A percentile compares a stretch with the other conserved stretches of the same genome.
These are phyloP conservation scores for Leishmania arabica DNA, from an alignment of 208 protist species.

Conservation along the genomic window DNA sequence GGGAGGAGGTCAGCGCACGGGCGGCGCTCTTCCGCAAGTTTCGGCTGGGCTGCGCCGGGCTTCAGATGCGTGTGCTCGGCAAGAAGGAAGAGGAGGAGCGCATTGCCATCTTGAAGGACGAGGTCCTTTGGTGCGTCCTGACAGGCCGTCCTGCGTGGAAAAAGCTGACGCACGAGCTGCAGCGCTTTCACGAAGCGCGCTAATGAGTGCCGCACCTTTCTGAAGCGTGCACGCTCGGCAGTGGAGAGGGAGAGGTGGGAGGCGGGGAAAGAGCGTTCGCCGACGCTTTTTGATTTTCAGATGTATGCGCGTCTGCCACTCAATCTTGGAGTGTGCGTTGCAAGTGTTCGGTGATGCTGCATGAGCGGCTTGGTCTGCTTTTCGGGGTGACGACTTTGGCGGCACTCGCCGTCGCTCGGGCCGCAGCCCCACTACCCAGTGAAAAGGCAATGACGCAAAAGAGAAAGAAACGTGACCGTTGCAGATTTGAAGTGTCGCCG, in stretches of 20 bases:
- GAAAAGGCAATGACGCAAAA: neutral
- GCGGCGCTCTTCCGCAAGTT: slow-evolving; percentile 21
- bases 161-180: slow-evolving; percentile 19
- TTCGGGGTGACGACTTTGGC: neutral
- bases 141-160: slow-evolving; percentile 26
- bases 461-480: neutral
- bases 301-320: neutral
- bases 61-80: slow-evolving; percentile 21
- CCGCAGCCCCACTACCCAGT: neutral
- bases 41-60: neutral
- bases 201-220: neutral
- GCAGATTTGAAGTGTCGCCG: neutral
- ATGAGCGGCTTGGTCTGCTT: neutral
- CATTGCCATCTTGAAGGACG: slow-evolving; percentile 39
- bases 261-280: neutral
- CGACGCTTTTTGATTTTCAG: neutral
- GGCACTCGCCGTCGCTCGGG: neutral
- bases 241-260: neutral
- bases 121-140: slow-evolving; percentile 41
- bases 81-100: slow-evolving; percentile 37
- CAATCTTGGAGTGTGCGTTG: neutral
- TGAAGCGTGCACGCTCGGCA: neutral
- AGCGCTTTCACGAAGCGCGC: neutral
- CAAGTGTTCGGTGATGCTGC: neutral
- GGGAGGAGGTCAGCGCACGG: slow-evolving; percentile 28